Conservation (phyloP, 495 filamentous ascomycete genomes). For the Penicillium lividum region DNA sequence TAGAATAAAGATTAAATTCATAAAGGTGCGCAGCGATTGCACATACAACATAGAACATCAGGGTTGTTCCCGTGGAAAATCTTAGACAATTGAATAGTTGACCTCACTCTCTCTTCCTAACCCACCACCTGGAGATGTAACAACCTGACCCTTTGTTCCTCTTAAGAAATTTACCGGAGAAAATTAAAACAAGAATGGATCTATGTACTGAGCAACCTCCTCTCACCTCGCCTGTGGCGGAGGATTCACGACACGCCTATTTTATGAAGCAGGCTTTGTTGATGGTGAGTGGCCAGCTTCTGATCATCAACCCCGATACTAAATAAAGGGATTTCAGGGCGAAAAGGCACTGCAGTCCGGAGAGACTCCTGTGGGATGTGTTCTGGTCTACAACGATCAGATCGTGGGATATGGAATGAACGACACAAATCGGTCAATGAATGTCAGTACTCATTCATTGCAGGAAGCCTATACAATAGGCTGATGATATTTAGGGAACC, state of each 20-base stretch:
- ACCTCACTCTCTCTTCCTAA: neutral
- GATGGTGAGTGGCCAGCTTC: conserved; percentile 52
- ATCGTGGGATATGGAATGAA: conserved; percentile 92
- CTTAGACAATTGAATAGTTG: neutral
- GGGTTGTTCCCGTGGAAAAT: conserved; percentile 3
- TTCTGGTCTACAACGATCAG: conserved; percentile 72
- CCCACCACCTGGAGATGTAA: too few species aligned
- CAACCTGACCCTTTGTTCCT: neutral
- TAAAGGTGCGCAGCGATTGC: neutral
- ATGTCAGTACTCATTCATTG: conserved; percentile 44
- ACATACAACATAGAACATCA: neutral
- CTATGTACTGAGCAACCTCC: neutral
- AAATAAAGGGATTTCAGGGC: conserved; percentile 52
- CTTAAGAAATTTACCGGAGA: neutral
- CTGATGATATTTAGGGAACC: conserved; percentile 64
- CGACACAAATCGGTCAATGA: conserved; percentile 85
- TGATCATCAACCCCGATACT: neutral
- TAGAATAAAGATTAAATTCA: neutral
- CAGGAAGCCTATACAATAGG: neutral
- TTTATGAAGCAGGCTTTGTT: conserved; percentile 72
- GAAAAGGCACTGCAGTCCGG: conserved; percentile 75
- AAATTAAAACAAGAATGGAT: neutral
- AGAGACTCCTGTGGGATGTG: conserved; percentile 96
- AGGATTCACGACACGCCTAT: conserved; percentile 44
- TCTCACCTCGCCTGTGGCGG: conserved; percentile 8